Conservation (phyloP, 2,329 filamentous ascomycete species). For the Aspergillus novoparasiticus region DNA sequence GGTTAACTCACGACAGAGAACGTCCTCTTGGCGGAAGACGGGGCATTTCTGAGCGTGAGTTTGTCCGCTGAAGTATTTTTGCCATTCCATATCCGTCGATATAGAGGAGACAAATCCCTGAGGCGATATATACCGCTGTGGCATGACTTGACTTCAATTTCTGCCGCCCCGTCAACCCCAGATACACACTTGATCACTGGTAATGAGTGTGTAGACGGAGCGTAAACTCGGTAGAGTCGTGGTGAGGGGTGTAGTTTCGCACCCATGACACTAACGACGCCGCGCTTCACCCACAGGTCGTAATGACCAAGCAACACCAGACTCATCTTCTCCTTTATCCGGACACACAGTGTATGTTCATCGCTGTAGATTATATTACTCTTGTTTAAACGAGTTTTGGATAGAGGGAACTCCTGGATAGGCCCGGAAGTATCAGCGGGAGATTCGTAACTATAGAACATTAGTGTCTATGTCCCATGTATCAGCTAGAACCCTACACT, state of each 20-base stretch:
- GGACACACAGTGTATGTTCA: conserved; percentile 40
- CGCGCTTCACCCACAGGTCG: conserved; percentile 58
- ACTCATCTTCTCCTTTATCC: conserved; percentile 44
- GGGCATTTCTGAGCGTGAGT: conserved; percentile 28
- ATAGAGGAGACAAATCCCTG: conserved; percentile 53
- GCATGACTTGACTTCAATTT: conserved; percentile 53
- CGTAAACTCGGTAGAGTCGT: conserved; percentile 52
- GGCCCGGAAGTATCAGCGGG: conserved; percentile 32
- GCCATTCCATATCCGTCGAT: conserved; percentile 56
- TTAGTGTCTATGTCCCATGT: conserved; percentile 16
- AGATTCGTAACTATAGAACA: conserved; percentile 32
- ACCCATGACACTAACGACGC: conserved; percentile 60
- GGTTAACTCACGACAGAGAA: conserved; percentile 43
- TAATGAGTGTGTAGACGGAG: conserved; percentile 60
- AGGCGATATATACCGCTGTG: conserved; percentile 48
- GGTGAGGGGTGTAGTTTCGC: conserved; percentile 56
- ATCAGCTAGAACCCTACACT: neutral
- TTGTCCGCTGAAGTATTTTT: conserved; percentile 36
- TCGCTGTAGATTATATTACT: conserved; percentile 42
- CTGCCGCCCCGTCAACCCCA: conserved; percentile 45
- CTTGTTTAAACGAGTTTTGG: conserved; percentile 40
- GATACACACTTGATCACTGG: conserved; percentile 53
- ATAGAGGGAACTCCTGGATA: conserved; percentile 43
- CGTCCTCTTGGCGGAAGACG: conserved; percentile 34
- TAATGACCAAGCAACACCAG: conserved; percentile 56